Percentiles rank a stretch among this genome's conserved stretches.
These are phyloP conservation scores for Fusarium luffae DNA, from an alignment of 2,329 filamentous ascomycete species.

Conservation along the genomic window DNA sequence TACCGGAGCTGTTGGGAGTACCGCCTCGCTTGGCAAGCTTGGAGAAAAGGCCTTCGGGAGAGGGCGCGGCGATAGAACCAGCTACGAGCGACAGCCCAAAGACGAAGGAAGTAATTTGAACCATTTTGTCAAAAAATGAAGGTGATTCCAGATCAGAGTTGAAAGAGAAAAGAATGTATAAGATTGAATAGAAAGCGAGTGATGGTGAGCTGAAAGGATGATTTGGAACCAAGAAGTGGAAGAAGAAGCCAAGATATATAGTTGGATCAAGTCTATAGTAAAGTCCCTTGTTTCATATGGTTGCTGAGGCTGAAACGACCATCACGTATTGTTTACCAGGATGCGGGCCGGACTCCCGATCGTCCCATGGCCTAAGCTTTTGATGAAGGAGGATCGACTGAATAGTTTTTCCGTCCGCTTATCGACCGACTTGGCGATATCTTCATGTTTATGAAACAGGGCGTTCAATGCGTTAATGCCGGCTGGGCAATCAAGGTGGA, in stretches of 20 bases:
- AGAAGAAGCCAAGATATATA: slow-evolving; percentile 8
- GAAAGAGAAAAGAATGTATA: slow-evolving; percentile 27
- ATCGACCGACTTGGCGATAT: slow-evolving; percentile 14
- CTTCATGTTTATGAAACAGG: slow-evolving; percentile 21
- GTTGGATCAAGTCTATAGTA: background rate
- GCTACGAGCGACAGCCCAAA: slow-evolving; percentile 42
- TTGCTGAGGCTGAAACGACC: slow-evolving; percentile 39
- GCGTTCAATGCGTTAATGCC: slow-evolving; percentile 9
- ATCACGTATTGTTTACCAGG: slow-evolving; percentile 10
- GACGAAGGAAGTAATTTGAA: slow-evolving; percentile 43
- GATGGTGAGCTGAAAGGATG: slow-evolving; percentile 14
- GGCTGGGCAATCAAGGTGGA: background rate
- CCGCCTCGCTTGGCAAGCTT: slow-evolving; percentile 42
- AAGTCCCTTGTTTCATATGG: slow-evolving; percentile 15
- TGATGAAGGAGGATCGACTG: slow-evolving; percentile 36
- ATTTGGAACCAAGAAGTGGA: background rate
- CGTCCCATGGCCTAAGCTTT: slow-evolving; percentile 22
- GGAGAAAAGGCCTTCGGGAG: slow-evolving; percentile 41
- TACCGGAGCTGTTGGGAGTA: slow-evolving; percentile 53
- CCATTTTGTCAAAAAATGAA: slow-evolving; percentile 32
- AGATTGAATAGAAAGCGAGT: slow-evolving; percentile 19
- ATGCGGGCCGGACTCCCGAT: slow-evolving; percentile 17
- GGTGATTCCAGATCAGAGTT: slow-evolving; percentile 4
- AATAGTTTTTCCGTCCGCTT: slow-evolving; percentile 40
- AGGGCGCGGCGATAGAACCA: slow-evolving; percentile 32